Percentiles rank a stretch among this genome's conserved stretches.
Evolutionary conservation across 2,329 filamentous ascomycete genomes (phyloP).

Genomic region (Epichloe gansuensis): DNA sequence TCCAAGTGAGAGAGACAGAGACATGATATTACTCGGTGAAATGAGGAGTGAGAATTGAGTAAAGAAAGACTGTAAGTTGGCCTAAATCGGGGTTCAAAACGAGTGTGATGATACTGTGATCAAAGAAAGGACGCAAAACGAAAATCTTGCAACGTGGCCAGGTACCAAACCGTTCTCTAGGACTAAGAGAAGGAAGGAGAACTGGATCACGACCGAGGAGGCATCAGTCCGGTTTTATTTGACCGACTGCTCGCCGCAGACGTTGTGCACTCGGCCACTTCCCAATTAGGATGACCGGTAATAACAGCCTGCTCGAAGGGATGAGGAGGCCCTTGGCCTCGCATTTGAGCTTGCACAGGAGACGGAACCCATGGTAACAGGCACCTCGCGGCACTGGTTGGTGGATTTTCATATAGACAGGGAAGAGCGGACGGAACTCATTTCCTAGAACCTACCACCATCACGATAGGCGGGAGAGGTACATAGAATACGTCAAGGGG

Average conservation of each 20-base stretch:
- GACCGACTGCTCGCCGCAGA: no score
- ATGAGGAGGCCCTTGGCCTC: no score
- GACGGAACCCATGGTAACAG: neutral
- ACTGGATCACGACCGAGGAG: constrained; percentile 14
- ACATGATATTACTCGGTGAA: constrained; percentile 10
- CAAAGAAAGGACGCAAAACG: constrained; percentile 30
- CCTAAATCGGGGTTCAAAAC: constrained; percentile 18
- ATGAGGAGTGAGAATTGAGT: neutral
- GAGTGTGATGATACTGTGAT: constrained; percentile 20
- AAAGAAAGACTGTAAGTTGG: constrained; percentile 18
- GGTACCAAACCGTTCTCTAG: constrained; percentile 18
- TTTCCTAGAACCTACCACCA: neutral
- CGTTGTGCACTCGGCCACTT: no score
- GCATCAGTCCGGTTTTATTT: constrained; percentile 1
- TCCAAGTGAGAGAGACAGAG: constrained; percentile 9
- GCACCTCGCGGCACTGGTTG: neutral
- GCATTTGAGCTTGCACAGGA: neutral
- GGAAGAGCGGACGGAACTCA: neutral
- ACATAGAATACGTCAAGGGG: neutral
- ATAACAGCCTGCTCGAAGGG: no score
- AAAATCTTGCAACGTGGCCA: constrained; percentile 22
- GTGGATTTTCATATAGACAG: neutral
- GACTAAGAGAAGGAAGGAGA: constrained; percentile 9
- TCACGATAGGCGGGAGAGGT: no score
- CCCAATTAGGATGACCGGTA: no score